Evolutionary conservation across 345 rosid species (phyloP), one percentile per base, ranked within the genome.

Genomic region (Corchorus capsularis): DNA sequence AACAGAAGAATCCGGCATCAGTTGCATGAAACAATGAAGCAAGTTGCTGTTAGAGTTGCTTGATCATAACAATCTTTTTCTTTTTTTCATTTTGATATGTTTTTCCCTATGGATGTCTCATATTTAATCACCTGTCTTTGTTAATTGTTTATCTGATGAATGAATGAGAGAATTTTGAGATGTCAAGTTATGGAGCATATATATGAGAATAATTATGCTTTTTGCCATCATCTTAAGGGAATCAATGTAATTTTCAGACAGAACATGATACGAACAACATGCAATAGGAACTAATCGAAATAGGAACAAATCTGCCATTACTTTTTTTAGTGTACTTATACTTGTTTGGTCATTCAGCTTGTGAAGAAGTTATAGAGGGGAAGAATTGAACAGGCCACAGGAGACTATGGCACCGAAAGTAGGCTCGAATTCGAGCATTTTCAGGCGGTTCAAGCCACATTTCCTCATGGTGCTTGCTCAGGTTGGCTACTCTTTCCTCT

Each of bases 381-480:
- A 35, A 57, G 41, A 71, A 8, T 59, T 52, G 62, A 60, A 71
- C 52, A 41, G 32, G 37, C 2, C 3, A 11, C n/a, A 11, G 55
- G 20, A 15, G 7, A 19, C 35, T 3, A 66, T 69, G 81, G 83
- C 63, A 19, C 15, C 49, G 47, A 76, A 39, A 15, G 37, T 73
- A 9, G 32, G 65, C 5, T 39, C 19, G 12, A 4, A 2, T 19
- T 56, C 14, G 4, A n/a, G 39, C 32, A 34, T 54, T 22, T 75
- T 19, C 73, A 47, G 43, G 45, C 82, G 65, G 80, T 91, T 83
- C 79, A 86, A 79, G 83, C 90, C 92, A 49, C 92, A 86, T 71
- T 57, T 91, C 61, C 75, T 91, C 17, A 89, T 91, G 93, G 53
- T 80, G 60, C 73, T 87, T 47, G 17, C 80, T 65, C 92, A 89